A percentile compares a stretch with the other conserved stretches of the same genome.
These are phyloP conservation scores for Eimeria tenella DNA, from an alignment of 169 alveolate genomes.

Conservation along the genomic window DNA sequence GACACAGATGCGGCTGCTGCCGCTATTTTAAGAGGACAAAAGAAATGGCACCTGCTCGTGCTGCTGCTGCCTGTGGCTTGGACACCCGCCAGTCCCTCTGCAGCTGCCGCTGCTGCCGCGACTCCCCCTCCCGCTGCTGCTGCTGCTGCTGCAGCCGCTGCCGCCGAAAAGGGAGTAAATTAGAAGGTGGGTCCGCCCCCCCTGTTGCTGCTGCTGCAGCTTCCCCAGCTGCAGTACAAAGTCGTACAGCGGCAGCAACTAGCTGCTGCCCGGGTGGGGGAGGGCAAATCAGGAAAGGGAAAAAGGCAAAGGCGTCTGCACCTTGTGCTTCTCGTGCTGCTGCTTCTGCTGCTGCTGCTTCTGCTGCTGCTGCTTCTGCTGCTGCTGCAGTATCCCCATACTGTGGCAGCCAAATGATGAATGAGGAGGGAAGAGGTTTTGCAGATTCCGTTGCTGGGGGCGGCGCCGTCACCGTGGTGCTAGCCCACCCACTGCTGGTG, in stretches of 20 bases:
- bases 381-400: not conserved
- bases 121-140: not conserved
- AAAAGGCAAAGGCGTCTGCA: not conserved
- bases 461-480: not conserved
- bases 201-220: constrained; percentile 21
- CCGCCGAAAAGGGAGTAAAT: not conserved
- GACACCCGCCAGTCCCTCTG: constrained; percentile 5
- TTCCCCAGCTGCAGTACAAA: not conserved
- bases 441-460: not conserved
- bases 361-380: not conserved
- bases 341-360: constrained; percentile 9
- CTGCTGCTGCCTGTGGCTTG: constrained; percentile 7
- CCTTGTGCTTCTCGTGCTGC: not conserved
- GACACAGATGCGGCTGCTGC: not conserved
- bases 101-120: constrained; percentile 15
- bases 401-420: not conserved
- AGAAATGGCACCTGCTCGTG: not conserved
- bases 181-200: not conserved
- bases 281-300: not conserved
- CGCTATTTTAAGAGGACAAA: not conserved
- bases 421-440: not conserved
- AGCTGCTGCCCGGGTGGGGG: not conserved
- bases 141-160: constrained; percentile 12
- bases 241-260: not conserved
- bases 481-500: not conserved